These are phyloP conservation scores for Neoscytalidium dimidiatum DNA, from an alignment of 2,329 filamentous ascomycete species.

Conservation along the genomic window DNA sequence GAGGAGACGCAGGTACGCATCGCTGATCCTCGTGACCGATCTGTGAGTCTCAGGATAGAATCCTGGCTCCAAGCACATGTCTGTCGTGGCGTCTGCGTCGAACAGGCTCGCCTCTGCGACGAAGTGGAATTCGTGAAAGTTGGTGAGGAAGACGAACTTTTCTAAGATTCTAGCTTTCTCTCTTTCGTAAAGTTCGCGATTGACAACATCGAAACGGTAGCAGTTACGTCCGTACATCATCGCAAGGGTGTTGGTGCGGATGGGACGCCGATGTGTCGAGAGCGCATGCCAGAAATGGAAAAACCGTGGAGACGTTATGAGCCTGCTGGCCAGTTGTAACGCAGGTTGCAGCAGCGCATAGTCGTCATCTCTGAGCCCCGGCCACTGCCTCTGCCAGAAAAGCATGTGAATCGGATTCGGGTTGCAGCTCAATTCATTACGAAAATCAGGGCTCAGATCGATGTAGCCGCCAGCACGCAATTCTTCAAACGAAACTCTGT, in stretches of 20 bases:
- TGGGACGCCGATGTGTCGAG: neutral
- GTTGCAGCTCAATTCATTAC: neutral
- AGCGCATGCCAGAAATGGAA: conserved; percentile 8
- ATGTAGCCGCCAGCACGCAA: conserved; percentile 15
- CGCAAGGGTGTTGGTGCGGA: neutral
- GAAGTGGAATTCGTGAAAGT: neutral
- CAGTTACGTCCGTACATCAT: neutral
- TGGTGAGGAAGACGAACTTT: neutral
- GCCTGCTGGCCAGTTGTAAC: conserved; percentile 6
- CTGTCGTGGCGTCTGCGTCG: conserved; percentile 15
- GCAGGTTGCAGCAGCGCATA: neutral
- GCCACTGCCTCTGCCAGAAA: neutral
- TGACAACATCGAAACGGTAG: neutral
- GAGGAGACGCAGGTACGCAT: conserved; percentile 1
- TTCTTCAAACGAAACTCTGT: conserved; percentile 6
- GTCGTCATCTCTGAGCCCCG: neutral
- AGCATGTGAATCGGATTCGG: neutral
- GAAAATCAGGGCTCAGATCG: neutral
- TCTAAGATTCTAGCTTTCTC: neutral
- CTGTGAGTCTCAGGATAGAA: neutral
- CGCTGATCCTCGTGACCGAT: conserved; percentile 6
- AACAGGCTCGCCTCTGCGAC: neutral
- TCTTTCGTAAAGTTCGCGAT: neutral
- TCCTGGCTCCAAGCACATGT: neutral
- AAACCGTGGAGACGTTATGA: neutral